Evolutionary conservation across 805 yeast species (phyloP).

Genomic region (Wickerhamomyces strasburgensis): DNA sequence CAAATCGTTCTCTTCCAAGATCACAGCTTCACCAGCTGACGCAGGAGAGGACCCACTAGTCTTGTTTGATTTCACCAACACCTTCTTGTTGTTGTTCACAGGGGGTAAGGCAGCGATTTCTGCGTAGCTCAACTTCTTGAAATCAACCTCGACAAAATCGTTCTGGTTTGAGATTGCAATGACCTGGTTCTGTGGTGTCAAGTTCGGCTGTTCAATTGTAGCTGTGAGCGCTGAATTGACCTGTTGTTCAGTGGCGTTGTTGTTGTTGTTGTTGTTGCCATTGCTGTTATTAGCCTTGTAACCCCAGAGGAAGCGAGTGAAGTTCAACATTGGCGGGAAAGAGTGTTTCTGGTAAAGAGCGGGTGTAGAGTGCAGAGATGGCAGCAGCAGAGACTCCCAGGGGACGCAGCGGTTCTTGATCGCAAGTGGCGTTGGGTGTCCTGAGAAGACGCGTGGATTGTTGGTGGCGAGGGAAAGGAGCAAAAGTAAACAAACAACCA

Average conservation of each 20-base stretch:
- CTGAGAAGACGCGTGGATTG: too few species aligned
- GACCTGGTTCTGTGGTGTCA: slow-evolving; percentile 18
- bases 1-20: slow-evolving; percentile 15
- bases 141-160: slow-evolving; percentile 39
- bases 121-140: slow-evolving; percentile 47
- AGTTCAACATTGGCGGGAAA: neutral
- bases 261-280: too few species aligned
- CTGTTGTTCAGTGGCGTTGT: too few species aligned
- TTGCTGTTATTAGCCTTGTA: neutral
- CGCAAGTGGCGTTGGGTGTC: too few species aligned
- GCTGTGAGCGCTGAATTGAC: too few species aligned
- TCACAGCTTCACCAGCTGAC: neutral
- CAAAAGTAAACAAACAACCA: neutral
- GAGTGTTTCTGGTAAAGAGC: too few species aligned
- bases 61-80: neutral
- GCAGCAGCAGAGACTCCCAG: too few species aligned
- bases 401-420: too few species aligned
- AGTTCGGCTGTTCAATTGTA: neutral
- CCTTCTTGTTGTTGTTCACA: slow-evolving; percentile 7
- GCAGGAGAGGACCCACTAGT: neutral
- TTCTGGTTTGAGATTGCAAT: slow-evolving; percentile 18
- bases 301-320: neutral
- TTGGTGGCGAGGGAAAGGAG: neutral
- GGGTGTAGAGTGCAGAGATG: too few species aligned
- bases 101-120: slow-evolving; percentile 41